Percentiles rank a stretch among this genome's conserved stretches.
Conservation (phyloP, 2,329 filamentous ascomycete species). For the Alternaria postmessia region DNA sequence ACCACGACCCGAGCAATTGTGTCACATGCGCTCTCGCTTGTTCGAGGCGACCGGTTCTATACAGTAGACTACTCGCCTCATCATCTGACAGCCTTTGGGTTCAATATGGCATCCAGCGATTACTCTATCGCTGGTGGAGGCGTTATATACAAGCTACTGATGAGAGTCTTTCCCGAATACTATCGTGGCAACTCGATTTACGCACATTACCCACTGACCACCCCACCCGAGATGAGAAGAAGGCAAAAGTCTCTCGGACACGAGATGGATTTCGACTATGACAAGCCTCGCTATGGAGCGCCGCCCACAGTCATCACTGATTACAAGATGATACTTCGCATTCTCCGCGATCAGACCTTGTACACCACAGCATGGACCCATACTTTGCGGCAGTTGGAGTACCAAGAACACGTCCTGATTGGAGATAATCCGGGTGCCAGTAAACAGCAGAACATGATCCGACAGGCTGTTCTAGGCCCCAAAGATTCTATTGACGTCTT, state of each 20-base stretch:
- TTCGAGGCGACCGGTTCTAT: conserved; percentile 22
- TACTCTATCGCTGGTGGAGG: conserved; percentile 17
- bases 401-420: neutral
- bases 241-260: too few relatives aligned
- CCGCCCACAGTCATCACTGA: too few relatives aligned
- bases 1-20: too few relatives aligned
- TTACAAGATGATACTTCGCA: too few relatives aligned
- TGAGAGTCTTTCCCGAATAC: conserved; percentile 22
- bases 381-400: neutral
- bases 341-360: too few relatives aligned
- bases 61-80: conserved; percentile 23
- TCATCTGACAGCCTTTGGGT: conserved; percentile 24
- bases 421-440: neutral
- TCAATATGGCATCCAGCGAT: conserved; percentile 18
- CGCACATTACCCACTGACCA: neutral
- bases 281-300: too few relatives aligned
- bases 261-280: too few relatives aligned
- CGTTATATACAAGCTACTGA: conserved; percentile 25
- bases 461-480: neutral
- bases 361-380: neutral
- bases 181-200: conserved; percentile 2
- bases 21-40: neutral
- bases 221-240: too few relatives aligned
- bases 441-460: neutral
- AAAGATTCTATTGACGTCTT: neutral